A percentile compares a stretch with the other conserved stretches of the same genome.
Evolutionary conservation across 495 filamentous ascomycete species (phyloP).

Genomic region (Lasiosphaeris hirsuta): DNA sequence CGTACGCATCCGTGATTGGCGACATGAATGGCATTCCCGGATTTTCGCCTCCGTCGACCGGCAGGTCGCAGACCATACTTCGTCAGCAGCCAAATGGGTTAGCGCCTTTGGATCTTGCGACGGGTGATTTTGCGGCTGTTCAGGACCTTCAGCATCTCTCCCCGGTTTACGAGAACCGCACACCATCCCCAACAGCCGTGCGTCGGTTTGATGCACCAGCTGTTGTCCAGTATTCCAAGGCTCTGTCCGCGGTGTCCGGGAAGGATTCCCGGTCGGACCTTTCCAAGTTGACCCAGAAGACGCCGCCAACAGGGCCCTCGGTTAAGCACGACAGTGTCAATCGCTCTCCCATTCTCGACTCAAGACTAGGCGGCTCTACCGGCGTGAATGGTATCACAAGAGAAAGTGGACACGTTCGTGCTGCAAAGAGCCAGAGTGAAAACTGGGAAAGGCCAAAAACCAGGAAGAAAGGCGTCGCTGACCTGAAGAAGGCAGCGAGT

Average conservation of each 20-base stretch:
- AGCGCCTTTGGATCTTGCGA: slow-evolving; percentile 47
- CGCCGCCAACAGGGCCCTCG: slow-evolving; percentile 17
- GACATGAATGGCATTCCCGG: slow-evolving; percentile 22
- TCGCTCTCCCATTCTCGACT: slow-evolving; percentile 26
- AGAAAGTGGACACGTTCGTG: slow-evolving; percentile 47
- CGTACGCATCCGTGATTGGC: slow-evolving; percentile 15
- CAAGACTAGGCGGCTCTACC: slow-evolving; percentile 12
- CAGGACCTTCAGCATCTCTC: slow-evolving; percentile 49
- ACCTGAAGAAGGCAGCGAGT: slow-evolving; percentile 33
- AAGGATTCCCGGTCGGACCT: slow-evolving; percentile 18
- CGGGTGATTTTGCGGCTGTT: slow-evolving; percentile 28
- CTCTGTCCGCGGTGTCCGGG: neutral
- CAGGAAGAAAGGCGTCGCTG: slow-evolving; percentile 45
- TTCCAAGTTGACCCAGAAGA: slow-evolving; percentile 20
- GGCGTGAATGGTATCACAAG: slow-evolving; percentile 29
- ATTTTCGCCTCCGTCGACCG: slow-evolving; percentile 19
- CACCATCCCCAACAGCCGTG: slow-evolving; percentile 46
- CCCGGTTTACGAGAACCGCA: slow-evolving; percentile 53
- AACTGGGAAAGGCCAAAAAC: slow-evolving; percentile 49
- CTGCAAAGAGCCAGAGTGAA: slow-evolving; percentile 49
- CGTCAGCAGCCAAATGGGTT: slow-evolving; percentile 39
- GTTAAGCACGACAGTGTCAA: slow-evolving; percentile 22
- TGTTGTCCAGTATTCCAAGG: slow-evolving; percentile 4
- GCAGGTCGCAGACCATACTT: slow-evolving; percentile 30
- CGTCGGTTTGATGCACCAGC: slow-evolving; percentile 36